Percentiles rank a stretch among this genome's conserved stretches.
phyloP scores from a whole-genome alignment of 441 rosid genomes.

The Manihot esculenta region DNA sequence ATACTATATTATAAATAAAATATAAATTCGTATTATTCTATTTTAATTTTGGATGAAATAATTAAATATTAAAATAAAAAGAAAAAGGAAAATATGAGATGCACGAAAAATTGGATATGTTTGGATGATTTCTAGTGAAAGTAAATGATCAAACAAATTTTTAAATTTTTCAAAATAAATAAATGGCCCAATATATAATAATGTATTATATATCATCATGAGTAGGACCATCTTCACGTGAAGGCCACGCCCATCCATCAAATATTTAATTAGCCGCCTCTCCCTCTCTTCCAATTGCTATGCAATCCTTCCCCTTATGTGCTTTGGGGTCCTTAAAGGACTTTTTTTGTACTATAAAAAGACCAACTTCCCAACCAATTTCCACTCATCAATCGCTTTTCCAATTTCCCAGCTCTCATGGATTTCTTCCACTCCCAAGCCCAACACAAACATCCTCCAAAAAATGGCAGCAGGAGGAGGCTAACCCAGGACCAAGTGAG shows the following conservation, averaged over 20 bases:
- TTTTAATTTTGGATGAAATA: too few relatives aligned
- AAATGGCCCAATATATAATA: too few relatives aligned
- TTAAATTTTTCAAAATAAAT: too few relatives aligned
- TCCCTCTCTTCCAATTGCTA: not conserved
- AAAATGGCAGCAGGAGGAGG: constrained; percentile 52
- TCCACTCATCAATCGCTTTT: not conserved
- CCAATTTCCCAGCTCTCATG: constrained; percentile 27
- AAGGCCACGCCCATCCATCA: constrained; percentile 27
- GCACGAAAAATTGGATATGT: too few relatives aligned
- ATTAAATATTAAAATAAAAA: too few relatives aligned
- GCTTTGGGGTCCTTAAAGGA: too few relatives aligned
- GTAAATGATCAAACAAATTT: too few relatives aligned
- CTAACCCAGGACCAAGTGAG: constrained; percentile 67
- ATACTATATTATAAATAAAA: too few relatives aligned
- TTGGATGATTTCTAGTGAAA: too few relatives aligned
- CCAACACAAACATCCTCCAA: constrained; percentile 23
- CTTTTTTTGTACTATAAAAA: constrained; percentile 7
- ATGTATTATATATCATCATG: constrained; percentile 28
- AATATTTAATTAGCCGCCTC: constrained; percentile 32
- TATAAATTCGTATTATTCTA: too few relatives aligned
- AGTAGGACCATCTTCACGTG: constrained; percentile 62
- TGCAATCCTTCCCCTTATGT: not conserved
- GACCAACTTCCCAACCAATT: not conserved
- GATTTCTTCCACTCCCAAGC: constrained; percentile 35
- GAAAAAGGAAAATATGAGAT: too few relatives aligned